These are phyloP conservation scores for Warburgia ugandensis DNA, from an alignment of 164 flowering plant genomes.

Conservation along the genomic window DNA sequence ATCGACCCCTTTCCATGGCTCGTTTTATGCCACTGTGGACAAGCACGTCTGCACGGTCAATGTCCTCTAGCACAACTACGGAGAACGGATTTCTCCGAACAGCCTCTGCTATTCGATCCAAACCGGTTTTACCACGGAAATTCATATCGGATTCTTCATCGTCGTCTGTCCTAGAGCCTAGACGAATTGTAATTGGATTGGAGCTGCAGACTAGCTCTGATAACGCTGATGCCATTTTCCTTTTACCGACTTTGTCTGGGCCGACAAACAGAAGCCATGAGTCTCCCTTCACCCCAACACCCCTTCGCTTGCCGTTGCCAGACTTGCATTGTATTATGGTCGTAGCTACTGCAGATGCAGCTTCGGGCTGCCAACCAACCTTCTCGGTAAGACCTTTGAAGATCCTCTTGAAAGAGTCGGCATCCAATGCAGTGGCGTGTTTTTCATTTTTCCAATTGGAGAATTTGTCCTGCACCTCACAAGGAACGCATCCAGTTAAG, in stretches of 20 bases:
- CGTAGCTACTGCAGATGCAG: slow-evolving; percentile 69
- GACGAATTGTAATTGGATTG: slow-evolving; percentile 40
- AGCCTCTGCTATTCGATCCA: slow-evolving; percentile 76
- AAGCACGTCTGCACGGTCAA: slow-evolving; percentile 68
- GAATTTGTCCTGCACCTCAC: slow-evolving; percentile 35
- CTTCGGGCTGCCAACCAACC: slow-evolving; percentile 91
- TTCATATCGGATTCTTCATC: slow-evolving; percentile 28
- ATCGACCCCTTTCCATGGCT: slow-evolving; percentile 78
- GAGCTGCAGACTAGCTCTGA: slow-evolving; percentile 53
- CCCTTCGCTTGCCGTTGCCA: slow-evolving; percentile 50
- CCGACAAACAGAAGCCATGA: slow-evolving; percentile 79
- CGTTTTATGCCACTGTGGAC: slow-evolving; percentile 64
- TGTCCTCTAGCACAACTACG: slow-evolving; percentile 68
- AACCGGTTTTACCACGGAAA: slow-evolving; percentile 76
- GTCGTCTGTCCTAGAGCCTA: slow-evolving; percentile 44
- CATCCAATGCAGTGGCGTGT: slow-evolving; percentile 36
- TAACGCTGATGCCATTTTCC: slow-evolving; percentile 74
- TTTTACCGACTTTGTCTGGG: slow-evolving; percentile 83
- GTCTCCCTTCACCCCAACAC: slow-evolving; percentile 54
- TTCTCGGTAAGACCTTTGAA: slow-evolving; percentile 65
- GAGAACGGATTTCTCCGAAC: slow-evolving; percentile 73
- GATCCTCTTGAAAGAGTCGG: slow-evolving; percentile 71
- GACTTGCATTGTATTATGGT: slow-evolving; percentile 52
- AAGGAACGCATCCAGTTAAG: slow-evolving; percentile 46
- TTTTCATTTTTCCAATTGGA: slow-evolving; percentile 30